Base-by-base conservation (phyloP, 2,329 filamentous ascomycete genomes). In the Scytalidium sp. region DNA sequence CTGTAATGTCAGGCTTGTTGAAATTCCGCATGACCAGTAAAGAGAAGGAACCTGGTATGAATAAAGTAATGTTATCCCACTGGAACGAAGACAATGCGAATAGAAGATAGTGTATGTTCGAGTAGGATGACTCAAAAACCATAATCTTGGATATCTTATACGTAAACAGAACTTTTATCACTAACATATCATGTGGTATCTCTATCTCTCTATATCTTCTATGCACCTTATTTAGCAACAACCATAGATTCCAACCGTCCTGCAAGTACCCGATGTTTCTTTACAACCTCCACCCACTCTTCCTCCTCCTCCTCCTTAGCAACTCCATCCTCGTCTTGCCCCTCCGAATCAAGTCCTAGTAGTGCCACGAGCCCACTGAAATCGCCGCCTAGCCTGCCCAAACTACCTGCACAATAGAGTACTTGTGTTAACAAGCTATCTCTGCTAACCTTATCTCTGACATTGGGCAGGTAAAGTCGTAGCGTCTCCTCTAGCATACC, bases 351-450 rank as follows among this genome's bases (percentile, higher is more conserved):
- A 13, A 48, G 44, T 5, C 32, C 55, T 41, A 81, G 73, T 47
- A 78, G 80, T 27, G 91, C 90, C 50, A 97, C 77, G 56, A 97
- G 81, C 73, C 96, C 81, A 49, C 92, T 87, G 69, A 99, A 99
- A 67, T 99, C 94, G 1, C 90, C 92, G 2, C 94, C 94, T 0
- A 97, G 73, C 43, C 94, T 80, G 1, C 93, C 93, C 44, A 99
- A 73, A 69, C 92, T 97, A 42, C 90, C 89, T 1, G 93, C 92
- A 60, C 91, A 96, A 69, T 97, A 97, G 8, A 97, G 73, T 0
- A 97, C 88, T 66, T 97, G 93, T 0, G 92, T 97, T 32, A 97
- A 72, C 48, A 97, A 77, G 63, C 90, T 96, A 64, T 97, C 93
- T 25, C 91, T 76, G 0, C 88, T 86, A 20, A 86, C 81, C 55